Percentiles rank a stretch among this genome's conserved stretches.
Evolutionary conservation across 73 alveolate species (phyloP).

Genomic region (Durusdinium trenchii): DNA sequence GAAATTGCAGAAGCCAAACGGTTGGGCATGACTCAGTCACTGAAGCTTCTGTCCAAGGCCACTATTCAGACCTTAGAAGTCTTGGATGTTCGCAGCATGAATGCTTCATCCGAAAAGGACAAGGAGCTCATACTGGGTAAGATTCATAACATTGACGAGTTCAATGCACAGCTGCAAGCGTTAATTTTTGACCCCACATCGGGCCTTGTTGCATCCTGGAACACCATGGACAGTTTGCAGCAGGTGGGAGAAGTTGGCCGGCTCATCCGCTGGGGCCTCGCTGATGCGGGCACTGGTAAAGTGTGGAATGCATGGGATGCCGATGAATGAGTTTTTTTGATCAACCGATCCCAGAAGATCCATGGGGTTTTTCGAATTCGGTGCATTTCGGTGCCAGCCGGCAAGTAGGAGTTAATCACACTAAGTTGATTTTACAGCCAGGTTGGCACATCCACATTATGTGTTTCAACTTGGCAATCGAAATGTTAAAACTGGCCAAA

Average conservation of each 20-base stretch:
- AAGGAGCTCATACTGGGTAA: conserved; percentile 22
- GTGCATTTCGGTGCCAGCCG: no score
- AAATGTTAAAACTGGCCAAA: no score
- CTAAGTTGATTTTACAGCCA: no score
- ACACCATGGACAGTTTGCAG: background rate
- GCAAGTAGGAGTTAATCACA: no score
- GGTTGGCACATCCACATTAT: no score
- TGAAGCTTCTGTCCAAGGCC: background rate
- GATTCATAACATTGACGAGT: background rate
- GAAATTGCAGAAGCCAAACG: conserved; percentile 73
- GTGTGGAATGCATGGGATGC: conserved; percentile 63
- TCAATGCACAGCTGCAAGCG: conserved; percentile 2
- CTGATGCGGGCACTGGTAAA: conserved; percentile 58
- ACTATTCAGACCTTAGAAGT: background rate
- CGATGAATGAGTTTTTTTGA: no score
- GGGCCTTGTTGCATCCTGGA: conserved; percentile 32
- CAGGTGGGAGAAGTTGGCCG: conserved; percentile 18
- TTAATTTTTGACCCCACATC: conserved; percentile 17
- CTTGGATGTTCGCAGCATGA: background rate
- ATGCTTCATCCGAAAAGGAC: background rate
- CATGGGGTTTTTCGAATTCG: no score
- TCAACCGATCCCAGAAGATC: no score
- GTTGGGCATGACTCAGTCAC: conserved; percentile 26
- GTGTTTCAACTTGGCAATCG: no score
- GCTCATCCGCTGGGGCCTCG: conserved; percentile 38